These are phyloP conservation scores for Malus hybrid DNA, from an alignment of 331 rosid species.

Conservation along the genomic window DNA sequence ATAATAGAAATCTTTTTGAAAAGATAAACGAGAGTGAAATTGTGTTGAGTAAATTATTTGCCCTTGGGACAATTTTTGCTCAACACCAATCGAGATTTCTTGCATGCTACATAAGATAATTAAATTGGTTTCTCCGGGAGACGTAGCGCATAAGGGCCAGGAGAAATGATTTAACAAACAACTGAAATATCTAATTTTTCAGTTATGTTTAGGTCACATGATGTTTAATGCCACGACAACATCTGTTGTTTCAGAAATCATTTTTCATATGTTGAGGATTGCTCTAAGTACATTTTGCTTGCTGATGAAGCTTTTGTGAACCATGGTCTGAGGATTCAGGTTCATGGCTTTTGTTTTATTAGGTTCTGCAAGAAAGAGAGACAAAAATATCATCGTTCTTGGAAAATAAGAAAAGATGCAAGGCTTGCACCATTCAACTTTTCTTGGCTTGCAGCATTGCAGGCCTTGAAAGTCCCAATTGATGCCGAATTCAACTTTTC, in stretches of 20 bases:
- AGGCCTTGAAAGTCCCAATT: conserved; percentile 51
- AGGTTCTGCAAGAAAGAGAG: background rate
- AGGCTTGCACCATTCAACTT: conserved; percentile 35
- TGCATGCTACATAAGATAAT: background rate
- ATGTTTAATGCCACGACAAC: background rate
- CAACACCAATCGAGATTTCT: background rate
- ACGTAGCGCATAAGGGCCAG: background rate
- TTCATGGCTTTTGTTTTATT: background rate
- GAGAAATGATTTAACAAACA: background rate
- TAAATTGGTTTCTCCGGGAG: background rate
- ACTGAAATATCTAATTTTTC: background rate
- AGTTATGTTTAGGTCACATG: background rate
- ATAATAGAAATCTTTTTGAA: too few species aligned
- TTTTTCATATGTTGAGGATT: background rate
- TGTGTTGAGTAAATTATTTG: too few species aligned
- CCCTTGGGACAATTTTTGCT: too few species aligned
- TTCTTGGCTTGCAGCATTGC: conserved; percentile 49
- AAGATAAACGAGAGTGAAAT: too few species aligned
- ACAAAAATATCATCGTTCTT: background rate
- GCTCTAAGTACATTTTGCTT: background rate
- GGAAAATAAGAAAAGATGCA: too few species aligned
- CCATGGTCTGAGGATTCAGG: background rate
- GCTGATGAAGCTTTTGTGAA: background rate
- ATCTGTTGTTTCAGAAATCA: too few species aligned
- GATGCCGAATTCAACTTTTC: conserved; percentile 1